Conservation (phyloP, 768 basidiomycete species). For the Kwoniella dejecticola region DNA sequence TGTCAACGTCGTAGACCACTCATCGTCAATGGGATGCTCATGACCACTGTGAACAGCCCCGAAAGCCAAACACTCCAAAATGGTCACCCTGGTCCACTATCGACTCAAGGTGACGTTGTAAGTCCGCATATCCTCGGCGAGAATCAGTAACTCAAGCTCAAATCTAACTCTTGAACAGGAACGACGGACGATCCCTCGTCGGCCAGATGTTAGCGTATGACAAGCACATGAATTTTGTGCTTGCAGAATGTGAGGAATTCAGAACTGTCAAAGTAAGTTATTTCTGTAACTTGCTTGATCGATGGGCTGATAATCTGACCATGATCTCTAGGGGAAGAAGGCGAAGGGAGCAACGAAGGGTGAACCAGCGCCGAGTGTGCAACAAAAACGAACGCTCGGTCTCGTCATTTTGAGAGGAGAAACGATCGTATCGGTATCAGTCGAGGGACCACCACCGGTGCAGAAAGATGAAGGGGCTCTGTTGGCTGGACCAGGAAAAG, state of each 20-base stretch:
- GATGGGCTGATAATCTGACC: too few species aligned
- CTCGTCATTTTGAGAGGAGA: constrained; percentile 95
- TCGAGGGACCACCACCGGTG: constrained; percentile 92
- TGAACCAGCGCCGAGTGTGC: constrained; percentile 66
- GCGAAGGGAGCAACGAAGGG: constrained; percentile 62
- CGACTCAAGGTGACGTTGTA: constrained; percentile 93
- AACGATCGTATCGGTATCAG: constrained; percentile 89
- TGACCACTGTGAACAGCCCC: too few species aligned
- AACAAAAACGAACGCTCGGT: constrained; percentile 95
- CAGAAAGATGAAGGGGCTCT: constrained; percentile 83
- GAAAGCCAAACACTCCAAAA: constrained; percentile 96
- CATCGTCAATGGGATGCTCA: too few species aligned
- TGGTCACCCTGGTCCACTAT: constrained; percentile 97
- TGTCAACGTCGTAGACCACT: too few species aligned
- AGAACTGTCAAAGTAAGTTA: constrained; percentile 82
- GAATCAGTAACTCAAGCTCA: too few species aligned
- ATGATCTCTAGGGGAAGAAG: constrained; percentile 57
- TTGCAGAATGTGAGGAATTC: constrained; percentile 98
- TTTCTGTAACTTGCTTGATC: neutral
- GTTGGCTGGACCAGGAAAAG: constrained; percentile 87
- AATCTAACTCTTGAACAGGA: too few species aligned
- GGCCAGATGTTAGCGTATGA: constrained; percentile 99
- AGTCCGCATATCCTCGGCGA: constrained; percentile 17
- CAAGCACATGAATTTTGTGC: constrained; percentile 98
- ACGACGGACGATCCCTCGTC: constrained; percentile 89